Conservation (phyloP, 1,139 yeast genomes). For the Debaryomyces nepalensis region DNA sequence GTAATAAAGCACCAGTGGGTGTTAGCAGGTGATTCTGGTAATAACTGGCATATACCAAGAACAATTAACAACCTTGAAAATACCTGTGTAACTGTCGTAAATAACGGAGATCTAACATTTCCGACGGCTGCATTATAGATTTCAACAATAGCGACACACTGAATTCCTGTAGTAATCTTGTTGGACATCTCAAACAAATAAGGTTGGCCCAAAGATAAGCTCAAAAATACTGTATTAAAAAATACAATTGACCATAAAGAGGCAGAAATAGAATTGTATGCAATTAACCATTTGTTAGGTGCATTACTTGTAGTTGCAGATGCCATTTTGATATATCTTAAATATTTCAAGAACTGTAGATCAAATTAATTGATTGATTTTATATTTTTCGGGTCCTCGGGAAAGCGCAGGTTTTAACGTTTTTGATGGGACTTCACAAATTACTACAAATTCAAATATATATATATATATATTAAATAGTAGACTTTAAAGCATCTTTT, state of each 20-base stretch:
- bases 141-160: slow-evolving; percentile 83
- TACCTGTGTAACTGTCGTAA: slow-evolving; percentile 87
- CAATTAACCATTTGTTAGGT: slow-evolving; percentile 46
- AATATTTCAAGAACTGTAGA: too few relatives aligned
- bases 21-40: slow-evolving; percentile 73
- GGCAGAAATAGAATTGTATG: slow-evolving; percentile 51
- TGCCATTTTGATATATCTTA: slow-evolving; percentile 3
- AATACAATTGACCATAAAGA: slow-evolving; percentile 51
- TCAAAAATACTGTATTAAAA: slow-evolving; percentile 46
- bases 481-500: slow-evolving; percentile 3
- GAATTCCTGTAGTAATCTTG: slow-evolving; percentile 67
- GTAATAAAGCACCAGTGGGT: slow-evolving; percentile 64
- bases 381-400: too few relatives aligned
- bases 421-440: too few relatives aligned
- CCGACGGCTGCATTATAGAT: slow-evolving; percentile 78
- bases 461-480: background rate
- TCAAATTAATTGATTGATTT: background rate
- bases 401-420: too few relatives aligned
- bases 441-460: too few relatives aligned
- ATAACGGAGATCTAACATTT: slow-evolving; percentile 79
- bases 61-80: slow-evolving; percentile 82
- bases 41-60: slow-evolving; percentile 74
- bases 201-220: slow-evolving; percentile 57
- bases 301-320: slow-evolving; percentile 19
- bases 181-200: slow-evolving; percentile 61